These are phyloP conservation scores for Escallonia rubra DNA, from an alignment of 129 eudicot species.

Conservation along the genomic window DNA sequence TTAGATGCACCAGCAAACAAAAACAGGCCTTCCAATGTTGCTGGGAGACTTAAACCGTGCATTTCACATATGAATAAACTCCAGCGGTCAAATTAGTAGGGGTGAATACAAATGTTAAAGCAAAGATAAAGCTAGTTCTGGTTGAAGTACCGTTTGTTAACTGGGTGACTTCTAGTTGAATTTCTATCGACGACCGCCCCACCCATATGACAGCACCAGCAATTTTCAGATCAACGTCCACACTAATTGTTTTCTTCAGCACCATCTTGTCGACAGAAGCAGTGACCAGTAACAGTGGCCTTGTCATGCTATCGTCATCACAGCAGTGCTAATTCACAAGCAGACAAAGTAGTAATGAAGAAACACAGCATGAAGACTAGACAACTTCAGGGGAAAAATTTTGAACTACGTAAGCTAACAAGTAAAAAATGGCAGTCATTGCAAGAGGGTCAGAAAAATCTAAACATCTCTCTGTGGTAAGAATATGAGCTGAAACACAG, in stretches of 20 bases:
- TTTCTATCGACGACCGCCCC: constrained; percentile 89
- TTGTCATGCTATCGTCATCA: constrained; percentile 84
- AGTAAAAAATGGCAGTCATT: too few species aligned
- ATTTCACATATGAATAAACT: too few species aligned
- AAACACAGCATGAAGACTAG: too few species aligned
- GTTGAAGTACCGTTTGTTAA: constrained; percentile 46
- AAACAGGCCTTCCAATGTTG: too few species aligned
- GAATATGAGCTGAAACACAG: too few species aligned
- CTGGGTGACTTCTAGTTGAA: constrained; percentile 86
- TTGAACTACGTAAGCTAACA: too few species aligned
- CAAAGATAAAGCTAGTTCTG: neutral
- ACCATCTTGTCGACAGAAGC: constrained; percentile 98
- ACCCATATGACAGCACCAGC: constrained; percentile 94
- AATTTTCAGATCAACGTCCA: constrained; percentile 69
- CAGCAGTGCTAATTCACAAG: constrained; percentile 69
- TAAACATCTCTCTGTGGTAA: too few species aligned
- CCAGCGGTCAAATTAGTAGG: neutral
- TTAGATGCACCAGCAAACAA: too few species aligned
- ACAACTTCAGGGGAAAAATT: too few species aligned
- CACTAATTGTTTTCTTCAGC: constrained; percentile 82
- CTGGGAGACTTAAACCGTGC: too few species aligned
- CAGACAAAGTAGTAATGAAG: constrained; percentile 1
- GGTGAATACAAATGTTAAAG: neutral
- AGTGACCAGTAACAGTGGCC: constrained; percentile 84
- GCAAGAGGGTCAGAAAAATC: too few species aligned